Evolutionary conservation across 192 early-diverging fungal genomes (phyloP), one percentile per base, ranked within the genome.

Genomic region (Jimgerdemannia lactiflua): DNA sequence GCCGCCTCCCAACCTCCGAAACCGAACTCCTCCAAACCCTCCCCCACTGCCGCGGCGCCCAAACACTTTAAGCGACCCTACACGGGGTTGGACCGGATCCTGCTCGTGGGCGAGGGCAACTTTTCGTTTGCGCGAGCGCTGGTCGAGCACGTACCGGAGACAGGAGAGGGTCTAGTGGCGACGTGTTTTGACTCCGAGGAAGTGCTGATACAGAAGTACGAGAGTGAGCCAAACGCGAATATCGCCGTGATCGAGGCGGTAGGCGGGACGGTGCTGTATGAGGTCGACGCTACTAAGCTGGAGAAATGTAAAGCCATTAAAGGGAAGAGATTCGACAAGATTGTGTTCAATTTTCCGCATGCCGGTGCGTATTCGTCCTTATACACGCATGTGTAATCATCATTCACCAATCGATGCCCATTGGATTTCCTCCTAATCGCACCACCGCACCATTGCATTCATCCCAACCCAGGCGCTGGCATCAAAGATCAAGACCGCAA

Each of bases 281-380:
- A 87, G 6, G 87, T 97, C 0, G 95, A 99, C 78, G 94, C 86
- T 2, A 95, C 95, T 0, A 77, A 86, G 39, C 70, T 98, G 65
- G 80, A 81, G 3, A 89, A 82, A 44, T 80, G 75, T 74, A 87
- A 89, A 74, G 79, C 76, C 43, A 81, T 97, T n/a, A 86, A 80
- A 40, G 78, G 77, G 20, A 82, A 84, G 69, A 64, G 75, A 44
- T 99, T 96, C 76, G 84, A 89, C 63, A 93, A 92, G 74, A 94
- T 99, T 44, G 89, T 97, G 14, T 99, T 99, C 79, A 97, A 97
- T 79, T 99, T 99, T 80, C 97, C 97, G 43, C 97, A 99, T 77
- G 91, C 91, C 7, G 96, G 96, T 88, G 83, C 42, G 44, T 18
- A 39, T 59, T 9, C 39, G 59, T 70, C 44, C 14, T 59, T 18